These are phyloP conservation scores for Rhinocladiella similis DNA, from an alignment of 2,329 filamentous ascomycete genomes.

Conservation along the genomic window DNA sequence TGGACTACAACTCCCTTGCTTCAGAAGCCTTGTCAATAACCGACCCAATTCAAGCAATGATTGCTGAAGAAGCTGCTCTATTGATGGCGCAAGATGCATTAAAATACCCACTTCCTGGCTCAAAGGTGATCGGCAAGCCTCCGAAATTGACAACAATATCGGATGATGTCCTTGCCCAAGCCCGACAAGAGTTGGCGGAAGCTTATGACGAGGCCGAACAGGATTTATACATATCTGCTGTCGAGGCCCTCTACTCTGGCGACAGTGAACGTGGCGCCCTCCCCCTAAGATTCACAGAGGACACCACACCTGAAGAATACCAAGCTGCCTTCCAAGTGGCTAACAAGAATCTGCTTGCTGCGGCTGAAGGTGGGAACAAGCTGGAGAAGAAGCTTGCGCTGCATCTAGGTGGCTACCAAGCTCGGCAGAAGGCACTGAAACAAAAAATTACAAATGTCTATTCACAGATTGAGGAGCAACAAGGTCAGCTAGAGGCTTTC, in stretches of 20 bases:
- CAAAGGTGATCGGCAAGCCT: constrained; percentile 64
- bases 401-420: constrained; percentile 86
- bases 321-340: constrained; percentile 72
- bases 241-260: constrained; percentile 45
- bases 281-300: constrained; percentile 76
- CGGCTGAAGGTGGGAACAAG: constrained; percentile 79
- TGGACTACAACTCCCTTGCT: constrained; percentile 71
- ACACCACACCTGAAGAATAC: constrained; percentile 70
- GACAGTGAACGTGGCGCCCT: constrained; percentile 57
- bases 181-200: constrained; percentile 72
- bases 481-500: constrained; percentile 70
- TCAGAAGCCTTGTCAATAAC: constrained; percentile 60
- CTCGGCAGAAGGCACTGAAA: constrained; percentile 76
- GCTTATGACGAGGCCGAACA: constrained; percentile 58
- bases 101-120: constrained; percentile 69
- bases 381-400: constrained; percentile 90
- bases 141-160: constrained; percentile 63
- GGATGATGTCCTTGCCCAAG: constrained; percentile 71
- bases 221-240: constrained; percentile 50
- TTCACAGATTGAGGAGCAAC: constrained; percentile 71
- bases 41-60: constrained; percentile 66
- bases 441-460: constrained; percentile 77
- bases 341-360: constrained; percentile 70
- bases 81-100: constrained; percentile 80
- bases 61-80: constrained; percentile 74